Evolutionary conservation across 2,329 filamentous ascomycete genomes (phyloP).

Genomic region (Ilyonectria sp.): DNA sequence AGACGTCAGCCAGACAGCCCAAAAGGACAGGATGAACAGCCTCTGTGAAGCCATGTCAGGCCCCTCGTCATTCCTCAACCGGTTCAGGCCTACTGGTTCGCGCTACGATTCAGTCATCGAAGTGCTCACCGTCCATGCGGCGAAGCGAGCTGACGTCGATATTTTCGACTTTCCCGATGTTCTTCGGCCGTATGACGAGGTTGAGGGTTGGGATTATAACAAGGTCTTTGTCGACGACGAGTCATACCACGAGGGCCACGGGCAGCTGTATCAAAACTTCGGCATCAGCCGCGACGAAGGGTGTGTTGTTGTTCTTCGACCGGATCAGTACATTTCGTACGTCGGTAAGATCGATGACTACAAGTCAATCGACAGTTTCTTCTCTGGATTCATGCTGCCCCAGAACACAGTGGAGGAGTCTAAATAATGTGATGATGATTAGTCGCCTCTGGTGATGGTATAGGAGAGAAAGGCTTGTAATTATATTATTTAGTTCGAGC

Average conservation of each 20-base stretch:
- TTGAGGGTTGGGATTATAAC: slow-evolving; percentile 69
- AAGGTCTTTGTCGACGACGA: slow-evolving; percentile 70
- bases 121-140: slow-evolving; percentile 72
- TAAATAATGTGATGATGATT: neutral
- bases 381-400: slow-evolving; percentile 20
- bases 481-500: no score
- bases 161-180: slow-evolving; percentile 66
- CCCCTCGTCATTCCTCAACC: slow-evolving; percentile 49
- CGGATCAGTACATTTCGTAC: slow-evolving; percentile 75
- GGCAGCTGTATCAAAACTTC: slow-evolving; percentile 68
- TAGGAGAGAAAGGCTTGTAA: no score
- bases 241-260: slow-evolving; percentile 68
- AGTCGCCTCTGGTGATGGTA: neutral
- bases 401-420: neutral
- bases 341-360: slow-evolving; percentile 35
- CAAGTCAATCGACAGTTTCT: slow-evolving; percentile 21
- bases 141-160: slow-evolving; percentile 64
- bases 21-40: slow-evolving; percentile 44
- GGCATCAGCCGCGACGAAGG: slow-evolving; percentile 71
- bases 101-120: slow-evolving; percentile 63
- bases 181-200: slow-evolving; percentile 55
- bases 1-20: slow-evolving; percentile 61
- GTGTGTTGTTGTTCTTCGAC: slow-evolving; percentile 72
- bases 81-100: slow-evolving; percentile 21
- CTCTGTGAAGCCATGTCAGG: slow-evolving; percentile 50